Evolutionary conservation across 805 yeast species (phyloP), one percentile per base, ranked within the genome.

Genomic region (Metschnikowia amazonensis): DNA sequence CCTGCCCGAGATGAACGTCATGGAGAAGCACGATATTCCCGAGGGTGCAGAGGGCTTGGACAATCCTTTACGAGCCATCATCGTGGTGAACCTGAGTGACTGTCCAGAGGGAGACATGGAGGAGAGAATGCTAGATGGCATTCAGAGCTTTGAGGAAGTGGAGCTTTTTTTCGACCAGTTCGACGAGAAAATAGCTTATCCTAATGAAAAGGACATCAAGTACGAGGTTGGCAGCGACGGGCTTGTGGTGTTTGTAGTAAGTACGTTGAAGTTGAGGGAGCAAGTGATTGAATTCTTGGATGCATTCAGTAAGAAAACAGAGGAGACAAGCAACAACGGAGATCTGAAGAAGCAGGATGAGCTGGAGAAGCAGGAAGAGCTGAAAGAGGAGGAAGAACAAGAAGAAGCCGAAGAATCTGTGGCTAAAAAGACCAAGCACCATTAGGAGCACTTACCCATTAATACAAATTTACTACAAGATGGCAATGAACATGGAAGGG

Each of bases 171-270:
- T 79, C 51, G 81, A 79, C 52, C 56, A 58, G 31, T 79, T 79
- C 52, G 84, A 79, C 56, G 74, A 66, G 32, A 59, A 60, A 20
- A 66, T 79, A 13, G 80, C 82, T 7, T 65, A 72, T 34, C 83
- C 82, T 3, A 79, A 79, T 51, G 79, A 77, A 49, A 76, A 72
- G 4, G 69, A 72, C 48, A 70, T 79, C 51, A 77, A 78, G 56
- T 79, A 79, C 53, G 83, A 79, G 49, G 82, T 78, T 2, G 82
- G 83, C 3, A 75, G 80, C 42, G 84, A 79, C 55, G 84, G 84
- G 3, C 61, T 79, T 44, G 79, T 79, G 45, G 78, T 79, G 45
- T 69, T 79, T 24, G 67, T 79, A n/a, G 81, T 76, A 28, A 77
- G 75, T 48, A 63, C 65, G 5, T 47, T 54, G 16, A 63, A 59